These are phyloP conservation scores for Trichoderma sp. DNA, from an alignment of 2,329 filamentous ascomycete genomes.

Conservation along the genomic window DNA sequence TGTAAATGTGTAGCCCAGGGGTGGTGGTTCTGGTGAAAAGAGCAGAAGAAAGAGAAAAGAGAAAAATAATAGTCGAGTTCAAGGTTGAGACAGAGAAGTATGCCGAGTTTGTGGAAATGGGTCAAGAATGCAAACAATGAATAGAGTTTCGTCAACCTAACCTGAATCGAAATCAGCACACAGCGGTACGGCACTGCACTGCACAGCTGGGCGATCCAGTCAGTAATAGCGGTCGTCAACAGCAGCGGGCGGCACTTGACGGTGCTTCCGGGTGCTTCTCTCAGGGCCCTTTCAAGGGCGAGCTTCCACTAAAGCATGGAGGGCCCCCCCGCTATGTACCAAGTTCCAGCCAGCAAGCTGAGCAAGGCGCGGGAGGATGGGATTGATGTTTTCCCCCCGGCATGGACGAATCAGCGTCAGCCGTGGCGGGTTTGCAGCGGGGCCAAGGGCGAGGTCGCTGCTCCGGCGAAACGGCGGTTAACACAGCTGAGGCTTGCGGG, in stretches of 20 bases:
- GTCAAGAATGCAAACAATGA: constrained; percentile 1
- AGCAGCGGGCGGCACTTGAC: neutral
- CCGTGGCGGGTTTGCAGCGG: constrained; percentile 6
- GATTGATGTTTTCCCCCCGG: constrained; percentile 3
- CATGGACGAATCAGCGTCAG: constrained; percentile 1
- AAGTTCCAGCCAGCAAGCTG: neutral
- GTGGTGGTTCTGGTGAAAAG: neutral
- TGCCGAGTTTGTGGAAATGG: neutral
- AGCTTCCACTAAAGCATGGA: neutral
- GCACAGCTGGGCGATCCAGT: constrained; percentile 2
- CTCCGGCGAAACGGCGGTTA: constrained; percentile 21
- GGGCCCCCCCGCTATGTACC: neutral
- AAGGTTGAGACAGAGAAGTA: neutral
- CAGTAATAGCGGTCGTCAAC: neutral
- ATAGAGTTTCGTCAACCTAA: constrained; percentile 8
- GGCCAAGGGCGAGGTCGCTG: neutral
- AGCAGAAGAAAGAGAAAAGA: neutral
- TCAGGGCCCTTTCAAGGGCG: neutral
- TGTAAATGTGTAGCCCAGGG: neutral
- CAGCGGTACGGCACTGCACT: neutral
- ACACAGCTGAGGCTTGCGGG: neutral
- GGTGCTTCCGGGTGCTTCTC: neutral
- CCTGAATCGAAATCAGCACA: neutral
- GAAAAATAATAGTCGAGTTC: neutral
- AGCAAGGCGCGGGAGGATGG: constrained; percentile 9